Base-by-base conservation (phyloP, 306 rosid species). In the Quercus parvula region DNA sequence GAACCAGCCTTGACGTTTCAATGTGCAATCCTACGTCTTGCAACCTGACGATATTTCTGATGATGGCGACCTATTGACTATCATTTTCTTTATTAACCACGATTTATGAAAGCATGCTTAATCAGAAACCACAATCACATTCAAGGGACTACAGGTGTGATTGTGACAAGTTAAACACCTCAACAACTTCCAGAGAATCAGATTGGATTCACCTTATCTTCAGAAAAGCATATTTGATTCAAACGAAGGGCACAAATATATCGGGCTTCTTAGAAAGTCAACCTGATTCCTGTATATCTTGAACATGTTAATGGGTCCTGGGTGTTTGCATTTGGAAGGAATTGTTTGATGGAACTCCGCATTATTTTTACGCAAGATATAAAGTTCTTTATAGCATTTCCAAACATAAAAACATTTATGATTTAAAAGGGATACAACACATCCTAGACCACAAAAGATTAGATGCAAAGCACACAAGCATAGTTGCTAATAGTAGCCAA, bases 41-140 rank as follows among this genome's bases (percentile, higher is more conserved):
- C 72, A 58, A 56, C 77, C 22, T 56, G 73, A 17, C 41, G 19
- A 77, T 79, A 64, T 79, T 84, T 84, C 63, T 64, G 56, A 68
- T 66, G 54, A 77, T 81, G 81, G 27, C 61, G 57, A 49, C 54
- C 5, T 13, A 49, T 49, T 49, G 54, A 49, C 62, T 13, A 20
- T 78, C 63, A 78, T 44, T 71, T 72, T 72, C 22, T 72, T 59
- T 18, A 20, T 58, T 58, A 58, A 44, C 73, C 46, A 25, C 35
- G 22, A 49, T 24, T 5, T 15, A 5, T 10, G 31, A 15, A 2
- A 15, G 35, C 17, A 14, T 10, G 52, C 20, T 19, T 19, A 38
- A 68, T 35, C 51, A 33, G 27, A 68, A 68, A 68, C 54, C 72
- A 9, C 72, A 35, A 68, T 24, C 72, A 46, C 54, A 5, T 19